Evolutionary conservation across 805 yeast species (phyloP).

Genomic region (Saturnispora mendoncae): DNA sequence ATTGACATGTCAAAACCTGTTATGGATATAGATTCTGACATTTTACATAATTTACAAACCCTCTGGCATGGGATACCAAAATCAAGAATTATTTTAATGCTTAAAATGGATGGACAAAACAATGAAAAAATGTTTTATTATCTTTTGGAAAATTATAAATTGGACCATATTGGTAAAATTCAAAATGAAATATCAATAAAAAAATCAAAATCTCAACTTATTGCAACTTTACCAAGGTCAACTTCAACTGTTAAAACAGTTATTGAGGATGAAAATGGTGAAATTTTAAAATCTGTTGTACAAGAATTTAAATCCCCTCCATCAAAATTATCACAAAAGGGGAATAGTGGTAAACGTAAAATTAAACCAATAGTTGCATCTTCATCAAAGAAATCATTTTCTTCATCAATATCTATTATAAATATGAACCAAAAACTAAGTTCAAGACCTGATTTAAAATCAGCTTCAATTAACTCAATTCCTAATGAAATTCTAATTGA

Average conservation of each 20-base stretch:
- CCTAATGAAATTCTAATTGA: neutral
- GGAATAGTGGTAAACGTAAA: neutral
- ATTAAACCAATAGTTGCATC: conserved; percentile 31
- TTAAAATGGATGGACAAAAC: conserved; percentile 20
- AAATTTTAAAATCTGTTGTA: conserved; percentile 19
- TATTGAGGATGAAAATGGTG: conserved; percentile 29
- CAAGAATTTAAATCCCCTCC: conserved; percentile 9
- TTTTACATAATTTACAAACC: conserved; percentile 45
- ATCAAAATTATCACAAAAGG: neutral
- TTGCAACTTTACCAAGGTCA: conserved; percentile 20
- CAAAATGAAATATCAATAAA: conserved; percentile 5
- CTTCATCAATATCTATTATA: conserved; percentile 19
- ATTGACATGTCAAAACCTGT: conserved; percentile 23
- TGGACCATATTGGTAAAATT: conserved; percentile 17
- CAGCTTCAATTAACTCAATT: neutral
- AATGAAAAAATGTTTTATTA: conserved; percentile 32
- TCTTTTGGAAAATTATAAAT: conserved; percentile 27
- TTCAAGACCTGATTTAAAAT: conserved; percentile 5
- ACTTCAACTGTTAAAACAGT: conserved; percentile 27
- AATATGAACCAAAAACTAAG: conserved; percentile 13
- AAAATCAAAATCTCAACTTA: neutral
- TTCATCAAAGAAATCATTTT: conserved; percentile 41
- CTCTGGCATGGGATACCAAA: conserved; percentile 47
- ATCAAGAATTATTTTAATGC: conserved; percentile 24
- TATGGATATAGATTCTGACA: conserved; percentile 37